Evolutionary conservation across 2,329 filamentous ascomycete genomes (phyloP).

Genomic region (Diplodia mutila): DNA sequence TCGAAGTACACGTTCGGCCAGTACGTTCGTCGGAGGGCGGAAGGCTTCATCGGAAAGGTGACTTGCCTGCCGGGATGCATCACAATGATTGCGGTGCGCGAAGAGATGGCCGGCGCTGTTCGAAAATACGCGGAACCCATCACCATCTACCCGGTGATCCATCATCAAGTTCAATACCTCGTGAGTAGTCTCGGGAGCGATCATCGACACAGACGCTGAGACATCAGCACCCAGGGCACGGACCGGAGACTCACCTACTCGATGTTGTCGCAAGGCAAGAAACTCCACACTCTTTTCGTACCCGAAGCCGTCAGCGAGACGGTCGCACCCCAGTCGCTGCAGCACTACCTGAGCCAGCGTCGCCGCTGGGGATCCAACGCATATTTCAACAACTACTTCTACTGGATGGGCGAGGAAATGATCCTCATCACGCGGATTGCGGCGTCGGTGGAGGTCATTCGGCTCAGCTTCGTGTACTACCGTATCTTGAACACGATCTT

Average conservation of each 20-base stretch:
- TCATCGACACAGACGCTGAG: not conserved
- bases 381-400: slow-evolving; percentile 46
- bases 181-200: not conserved
- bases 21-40: slow-evolving; percentile 32
- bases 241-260: slow-evolving; percentile 33
- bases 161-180: slow-evolving; percentile 33
- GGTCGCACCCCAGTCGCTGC: slow-evolving; percentile 40
- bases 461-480: slow-evolving; percentile 42
- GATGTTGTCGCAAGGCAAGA: slow-evolving; percentile 30
- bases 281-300: slow-evolving; percentile 38
- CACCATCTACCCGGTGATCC: slow-evolving; percentile 30
- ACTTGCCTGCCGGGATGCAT: slow-evolving; percentile 34
- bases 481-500: slow-evolving; percentile 40
- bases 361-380: slow-evolving; percentile 43
- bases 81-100: slow-evolving; percentile 33
- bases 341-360: slow-evolving; percentile 41
- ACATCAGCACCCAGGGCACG: slow-evolving; percentile 26
- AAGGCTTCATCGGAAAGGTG: slow-evolving; percentile 32
- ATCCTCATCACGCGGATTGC: slow-evolving; percentile 37
- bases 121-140: slow-evolving; percentile 33
- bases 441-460: slow-evolving; percentile 37
- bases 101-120: slow-evolving; percentile 32
- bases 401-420: slow-evolving; percentile 38
- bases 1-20: slow-evolving; percentile 31
- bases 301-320: slow-evolving; percentile 41